These are phyloP conservation scores for Sarcodon aspratus DNA, from an alignment of 768 basidiomycete species.

Conservation along the genomic window DNA sequence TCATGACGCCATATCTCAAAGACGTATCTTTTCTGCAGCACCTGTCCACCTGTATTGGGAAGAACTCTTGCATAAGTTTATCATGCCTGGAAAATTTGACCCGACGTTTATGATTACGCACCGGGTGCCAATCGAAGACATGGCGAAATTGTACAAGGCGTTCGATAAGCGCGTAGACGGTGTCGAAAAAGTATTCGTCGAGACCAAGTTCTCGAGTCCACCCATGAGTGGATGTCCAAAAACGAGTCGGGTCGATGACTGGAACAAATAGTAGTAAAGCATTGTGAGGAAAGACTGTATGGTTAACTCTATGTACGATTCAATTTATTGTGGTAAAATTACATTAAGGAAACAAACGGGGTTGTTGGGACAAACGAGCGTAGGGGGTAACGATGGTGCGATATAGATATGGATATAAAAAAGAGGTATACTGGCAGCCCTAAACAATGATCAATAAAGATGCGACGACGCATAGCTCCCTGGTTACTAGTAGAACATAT, in stretches of 20 bases:
- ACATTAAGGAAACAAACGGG: no score
- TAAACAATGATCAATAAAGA: no score
- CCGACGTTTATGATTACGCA: constrained; percentile 48
- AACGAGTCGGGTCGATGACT: constrained; percentile 43
- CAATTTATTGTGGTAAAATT: no score
- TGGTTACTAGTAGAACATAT: no score
- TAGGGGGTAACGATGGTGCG: no score
- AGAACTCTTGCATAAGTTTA: constrained; percentile 53
- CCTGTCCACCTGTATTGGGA: constrained; percentile 70
- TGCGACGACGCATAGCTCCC: no score
- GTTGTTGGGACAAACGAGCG: no score
- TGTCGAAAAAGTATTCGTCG: constrained; percentile 65
- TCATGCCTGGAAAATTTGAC: constrained; percentile 55
- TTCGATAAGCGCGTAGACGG: constrained; percentile 49
- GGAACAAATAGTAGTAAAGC: constrained; percentile 8
- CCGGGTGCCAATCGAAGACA: constrained; percentile 55
- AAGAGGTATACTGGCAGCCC: no score
- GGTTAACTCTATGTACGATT: no score
- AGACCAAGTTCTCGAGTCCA: constrained; percentile 42
- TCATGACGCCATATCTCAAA: neutral
- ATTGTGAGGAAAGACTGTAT: no score
- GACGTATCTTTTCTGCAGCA: constrained; percentile 16
- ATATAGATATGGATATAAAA: no score
- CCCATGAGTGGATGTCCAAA: constrained; percentile 40
- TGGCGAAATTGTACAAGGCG: constrained; percentile 47